Evolutionary conservation across 352 stramenopile species (phyloP).

Genomic region (Achlya hypogyna): DNA sequence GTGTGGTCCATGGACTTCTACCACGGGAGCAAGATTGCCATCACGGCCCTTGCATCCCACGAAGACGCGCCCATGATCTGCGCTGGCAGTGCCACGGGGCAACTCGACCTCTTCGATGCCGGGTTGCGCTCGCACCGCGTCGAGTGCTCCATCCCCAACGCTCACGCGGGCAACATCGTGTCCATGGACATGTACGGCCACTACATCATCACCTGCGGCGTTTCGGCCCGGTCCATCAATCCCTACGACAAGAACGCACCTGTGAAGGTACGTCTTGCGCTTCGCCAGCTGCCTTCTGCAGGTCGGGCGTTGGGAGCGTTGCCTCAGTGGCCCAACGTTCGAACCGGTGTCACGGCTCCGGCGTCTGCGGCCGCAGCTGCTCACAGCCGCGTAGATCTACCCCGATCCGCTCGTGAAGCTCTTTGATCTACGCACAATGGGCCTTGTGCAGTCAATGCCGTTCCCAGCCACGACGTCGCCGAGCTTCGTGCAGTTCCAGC

Average conservation of each 20-base stretch:
- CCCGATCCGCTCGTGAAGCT: conserved; percentile 18
- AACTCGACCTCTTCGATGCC: conserved; percentile 17
- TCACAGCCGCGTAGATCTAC: too few relatives aligned
- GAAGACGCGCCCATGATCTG: conserved; percentile 8
- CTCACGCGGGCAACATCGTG: conserved; percentile 15
- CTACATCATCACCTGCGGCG: conserved; percentile 19
- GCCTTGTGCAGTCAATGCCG: conserved; percentile 13
- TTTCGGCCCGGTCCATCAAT: conserved; percentile 19
- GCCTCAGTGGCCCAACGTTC: too few relatives aligned
- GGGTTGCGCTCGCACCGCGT: conserved; percentile 16
- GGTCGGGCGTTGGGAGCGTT: too few relatives aligned
- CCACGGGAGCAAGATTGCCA: conserved; percentile 1
- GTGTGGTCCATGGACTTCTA: conserved; percentile 16
- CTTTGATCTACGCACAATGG: conserved; percentile 17
- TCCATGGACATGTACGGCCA: conserved; percentile 18
- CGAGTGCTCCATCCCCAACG: conserved; percentile 16
- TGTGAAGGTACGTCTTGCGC: conserved; percentile 19
- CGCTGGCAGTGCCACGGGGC: conserved; percentile 3
- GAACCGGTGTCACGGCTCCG: too few relatives aligned
- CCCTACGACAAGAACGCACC: conserved; percentile 23
- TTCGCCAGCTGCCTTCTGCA: too few relatives aligned
- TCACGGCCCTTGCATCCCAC: conserved; percentile 6
- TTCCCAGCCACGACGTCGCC: conserved; percentile 6
- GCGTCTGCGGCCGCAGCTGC: too few relatives aligned
- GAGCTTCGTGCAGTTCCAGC: conserved; percentile 12